These are phyloP conservation scores for Didymellaceae sp. DNA, from an alignment of 2,329 filamentous ascomycete genomes.

Conservation along the genomic window DNA sequence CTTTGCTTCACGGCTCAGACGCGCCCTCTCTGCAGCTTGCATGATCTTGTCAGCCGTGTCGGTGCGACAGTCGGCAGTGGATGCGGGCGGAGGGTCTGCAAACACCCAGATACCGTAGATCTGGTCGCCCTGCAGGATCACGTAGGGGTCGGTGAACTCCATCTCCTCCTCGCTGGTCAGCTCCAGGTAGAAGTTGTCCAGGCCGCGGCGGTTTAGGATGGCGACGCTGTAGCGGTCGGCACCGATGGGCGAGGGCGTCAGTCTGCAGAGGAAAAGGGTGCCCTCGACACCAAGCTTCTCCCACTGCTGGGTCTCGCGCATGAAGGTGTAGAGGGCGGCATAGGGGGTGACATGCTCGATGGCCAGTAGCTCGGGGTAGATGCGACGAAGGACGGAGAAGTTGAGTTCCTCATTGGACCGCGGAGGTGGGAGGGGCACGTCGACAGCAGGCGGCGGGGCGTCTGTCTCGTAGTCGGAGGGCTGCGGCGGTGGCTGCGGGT, in stretches of 20 bases:
- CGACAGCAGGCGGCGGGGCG: constrained; percentile 46
- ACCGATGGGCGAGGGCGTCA: constrained; percentile 49
- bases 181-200: constrained; percentile 57
- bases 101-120: constrained; percentile 71
- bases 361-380: constrained; percentile 74
- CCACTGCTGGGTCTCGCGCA: constrained; percentile 70
- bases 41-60: constrained; percentile 62
- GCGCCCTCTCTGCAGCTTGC: constrained; percentile 61
- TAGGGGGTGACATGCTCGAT: constrained; percentile 85
- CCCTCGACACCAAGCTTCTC: constrained; percentile 87
- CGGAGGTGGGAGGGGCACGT: constrained; percentile 53
- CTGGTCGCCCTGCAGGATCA: constrained; percentile 60
- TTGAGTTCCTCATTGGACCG: constrained; percentile 88
- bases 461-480: constrained; percentile 63
- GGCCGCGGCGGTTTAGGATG: constrained; percentile 56
- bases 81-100: constrained; percentile 62
- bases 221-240: constrained; percentile 52
- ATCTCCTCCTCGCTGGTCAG: constrained; percentile 52
- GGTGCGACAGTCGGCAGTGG: constrained; percentile 59
- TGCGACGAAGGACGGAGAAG: constrained; percentile 79
- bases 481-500: constrained; percentile 48
- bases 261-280: constrained; percentile 83
- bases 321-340: constrained; percentile 84
- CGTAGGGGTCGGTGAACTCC: constrained; percentile 62
- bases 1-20: constrained; percentile 54